Percentiles rank a stretch among this genome's conserved stretches.
phyloP scores from a whole-genome alignment of 1,284 basidiomycete genomes.

The Ganoderma resinaceum region DNA sequence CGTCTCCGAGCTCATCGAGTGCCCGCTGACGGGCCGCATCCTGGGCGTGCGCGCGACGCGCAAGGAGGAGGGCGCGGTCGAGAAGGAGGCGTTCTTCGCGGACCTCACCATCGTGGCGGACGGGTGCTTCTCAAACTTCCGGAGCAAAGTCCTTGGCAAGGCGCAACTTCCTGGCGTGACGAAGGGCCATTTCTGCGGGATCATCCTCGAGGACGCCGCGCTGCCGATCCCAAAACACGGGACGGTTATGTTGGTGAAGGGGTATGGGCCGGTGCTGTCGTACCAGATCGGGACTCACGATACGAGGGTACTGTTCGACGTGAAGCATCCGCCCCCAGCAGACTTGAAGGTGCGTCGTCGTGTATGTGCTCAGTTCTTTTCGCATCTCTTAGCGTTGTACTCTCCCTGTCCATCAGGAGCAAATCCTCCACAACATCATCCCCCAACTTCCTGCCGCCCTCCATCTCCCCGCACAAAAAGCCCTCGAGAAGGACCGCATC shows the following conservation, averaged over 20 bases:
- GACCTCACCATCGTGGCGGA: constrained; percentile 91
- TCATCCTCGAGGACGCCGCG: constrained; percentile 46
- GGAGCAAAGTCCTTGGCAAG: constrained; percentile 59
- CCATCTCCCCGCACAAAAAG: constrained; percentile 65
- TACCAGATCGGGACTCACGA: constrained; percentile 85
- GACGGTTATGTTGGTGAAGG: constrained; percentile 81
- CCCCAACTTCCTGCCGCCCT: constrained; percentile 82
- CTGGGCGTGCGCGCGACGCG: constrained; percentile 69
- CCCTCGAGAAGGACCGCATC: constrained; percentile 76
- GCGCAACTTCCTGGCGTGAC: constrained; percentile 18
- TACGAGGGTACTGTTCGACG: constrained; percentile 93
- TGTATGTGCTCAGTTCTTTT: not conserved
- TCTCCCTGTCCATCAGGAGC: constrained; percentile 49
- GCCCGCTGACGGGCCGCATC: constrained; percentile 60
- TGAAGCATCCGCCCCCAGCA: constrained; percentile 86
- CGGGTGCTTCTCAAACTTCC: constrained; percentile 93
- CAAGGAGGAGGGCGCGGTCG: constrained; percentile 44
- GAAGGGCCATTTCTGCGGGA: constrained; percentile 30
- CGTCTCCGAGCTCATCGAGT: constrained; percentile 77
- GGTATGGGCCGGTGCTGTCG: constrained; percentile 84
- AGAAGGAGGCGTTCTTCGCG: constrained; percentile 67
- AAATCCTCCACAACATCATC: constrained; percentile 76
- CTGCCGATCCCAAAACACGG: constrained; percentile 88
- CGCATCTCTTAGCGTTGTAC: not conserved
- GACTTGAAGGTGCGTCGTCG: constrained; percentile 70